Percentiles rank a stretch among this genome's conserved stretches.
These are phyloP conservation scores for Lactifluus echinatus DNA, from an alignment of 768 basidiomycete species.

Conservation along the genomic window DNA sequence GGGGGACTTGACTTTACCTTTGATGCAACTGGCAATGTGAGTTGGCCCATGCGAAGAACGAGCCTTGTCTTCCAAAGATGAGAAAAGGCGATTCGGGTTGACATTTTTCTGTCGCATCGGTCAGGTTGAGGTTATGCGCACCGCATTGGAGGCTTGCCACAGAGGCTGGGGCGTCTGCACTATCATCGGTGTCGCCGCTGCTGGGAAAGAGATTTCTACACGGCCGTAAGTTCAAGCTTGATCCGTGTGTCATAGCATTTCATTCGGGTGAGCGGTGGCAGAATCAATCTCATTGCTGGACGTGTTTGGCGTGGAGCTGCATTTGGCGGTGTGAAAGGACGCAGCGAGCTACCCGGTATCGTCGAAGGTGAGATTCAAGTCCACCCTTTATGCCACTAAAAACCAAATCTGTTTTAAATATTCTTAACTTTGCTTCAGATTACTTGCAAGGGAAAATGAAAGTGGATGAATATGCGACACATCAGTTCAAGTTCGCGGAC, in stretches of 20 bases:
- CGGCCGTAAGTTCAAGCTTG: constrained; percentile 25
- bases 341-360: constrained; percentile 89
- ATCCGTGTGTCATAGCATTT: constrained; percentile 29
- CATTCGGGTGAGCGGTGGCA: constrained; percentile 4
- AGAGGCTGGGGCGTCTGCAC: constrained; percentile 99
- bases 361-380: constrained; percentile 58
- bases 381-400: neutral
- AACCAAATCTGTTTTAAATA: neutral
- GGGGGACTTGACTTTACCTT: constrained; percentile 97
- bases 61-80: constrained; percentile 23
- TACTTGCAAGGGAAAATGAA: constrained; percentile 76
- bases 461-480: constrained; percentile 96
- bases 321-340: constrained; percentile 97
- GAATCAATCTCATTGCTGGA: constrained; percentile 67
- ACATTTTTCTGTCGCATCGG: neutral
- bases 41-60: constrained; percentile 25
- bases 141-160: constrained; percentile 96
- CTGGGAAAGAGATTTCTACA: constrained; percentile 67
- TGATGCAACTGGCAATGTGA: constrained; percentile 88
- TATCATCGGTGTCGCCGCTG: constrained; percentile 93
- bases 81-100: constrained; percentile 8
- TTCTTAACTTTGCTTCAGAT: constrained; percentile 36
- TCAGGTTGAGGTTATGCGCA: constrained; percentile 86
- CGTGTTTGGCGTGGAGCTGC: constrained; percentile 92
- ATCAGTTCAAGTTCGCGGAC: constrained; percentile 61